Conservation (phyloP, 768 basidiomycete genomes). For the Fistulinella prunicolor region DNA sequence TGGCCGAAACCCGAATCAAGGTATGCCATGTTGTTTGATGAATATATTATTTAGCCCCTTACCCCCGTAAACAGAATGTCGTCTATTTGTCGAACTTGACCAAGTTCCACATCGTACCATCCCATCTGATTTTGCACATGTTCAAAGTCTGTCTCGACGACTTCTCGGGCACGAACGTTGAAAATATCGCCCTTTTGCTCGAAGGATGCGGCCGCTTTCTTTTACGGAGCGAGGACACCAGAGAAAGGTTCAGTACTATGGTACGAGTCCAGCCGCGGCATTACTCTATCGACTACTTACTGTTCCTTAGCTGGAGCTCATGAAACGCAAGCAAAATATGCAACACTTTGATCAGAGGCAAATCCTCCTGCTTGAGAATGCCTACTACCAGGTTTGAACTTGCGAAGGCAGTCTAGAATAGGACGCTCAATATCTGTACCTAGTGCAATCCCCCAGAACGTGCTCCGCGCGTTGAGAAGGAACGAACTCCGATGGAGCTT, state of each 20-base stretch:
- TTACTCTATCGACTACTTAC: constrained; percentile 8
- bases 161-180: constrained; percentile 88
- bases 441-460: constrained; percentile 98
- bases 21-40: constrained; percentile 36
- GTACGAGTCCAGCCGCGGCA: constrained; percentile 37
- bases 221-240: constrained; percentile 82
- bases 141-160: constrained; percentile 98
- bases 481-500: constrained; percentile 82
- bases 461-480: constrained; percentile 78
- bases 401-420: not conserved
- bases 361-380: constrained; percentile 88
- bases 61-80: constrained; percentile 61
- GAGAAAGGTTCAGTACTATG: constrained; percentile 85
- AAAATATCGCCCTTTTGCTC: constrained; percentile 86
- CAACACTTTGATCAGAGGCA: constrained; percentile 93
- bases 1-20: constrained; percentile 82
- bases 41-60: not conserved
- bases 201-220: constrained; percentile 95
- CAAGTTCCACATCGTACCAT: constrained; percentile 91
- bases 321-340: constrained; percentile 91
- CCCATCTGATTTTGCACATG: constrained; percentile 90
- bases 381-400: constrained; percentile 83
- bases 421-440: constrained; percentile 6
- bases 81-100: constrained; percentile 87
- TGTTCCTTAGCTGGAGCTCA: constrained; percentile 74